Conservation (phyloP, 331 rosid species). For the Acacia concinna region DNA sequence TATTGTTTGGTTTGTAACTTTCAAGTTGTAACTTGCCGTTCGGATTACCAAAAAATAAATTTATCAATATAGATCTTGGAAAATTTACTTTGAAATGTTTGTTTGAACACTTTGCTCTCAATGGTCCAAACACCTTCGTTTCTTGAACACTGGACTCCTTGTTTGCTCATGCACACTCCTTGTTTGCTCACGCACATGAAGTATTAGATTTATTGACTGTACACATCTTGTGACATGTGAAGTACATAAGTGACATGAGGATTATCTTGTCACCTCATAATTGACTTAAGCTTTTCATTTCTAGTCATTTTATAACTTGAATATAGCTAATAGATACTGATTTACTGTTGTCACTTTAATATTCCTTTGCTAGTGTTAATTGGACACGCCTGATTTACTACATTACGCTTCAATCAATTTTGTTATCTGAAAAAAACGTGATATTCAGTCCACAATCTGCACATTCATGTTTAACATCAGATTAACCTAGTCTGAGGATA, state of each 20-base stretch:
- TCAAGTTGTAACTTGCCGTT: too few relatives aligned
- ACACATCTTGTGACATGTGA: background rate
- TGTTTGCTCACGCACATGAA: background rate
- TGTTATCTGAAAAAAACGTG: background rate
- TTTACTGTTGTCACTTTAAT: background rate
- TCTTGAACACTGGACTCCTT: background rate
- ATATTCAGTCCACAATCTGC: background rate
- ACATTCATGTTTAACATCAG: background rate
- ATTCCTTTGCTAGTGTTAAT: background rate
- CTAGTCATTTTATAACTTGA: background rate
- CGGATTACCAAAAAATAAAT: background rate
- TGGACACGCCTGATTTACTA: background rate
- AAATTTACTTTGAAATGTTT: background rate
- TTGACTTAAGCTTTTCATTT: background rate
- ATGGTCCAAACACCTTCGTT: background rate
- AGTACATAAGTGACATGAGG: background rate
- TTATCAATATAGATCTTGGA: background rate
- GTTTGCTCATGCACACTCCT: background rate
- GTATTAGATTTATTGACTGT: background rate
- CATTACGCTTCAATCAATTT: background rate
- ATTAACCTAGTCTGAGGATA: background rate
- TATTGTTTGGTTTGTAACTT: background rate
- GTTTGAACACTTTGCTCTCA: background rate
- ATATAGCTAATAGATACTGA: background rate
- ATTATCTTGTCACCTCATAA: background rate